Evolutionary conservation across 2,329 filamentous ascomycete species (phyloP), one percentile per base, ranked within the genome.

Genomic region (Pleoardoris graminearum): DNA sequence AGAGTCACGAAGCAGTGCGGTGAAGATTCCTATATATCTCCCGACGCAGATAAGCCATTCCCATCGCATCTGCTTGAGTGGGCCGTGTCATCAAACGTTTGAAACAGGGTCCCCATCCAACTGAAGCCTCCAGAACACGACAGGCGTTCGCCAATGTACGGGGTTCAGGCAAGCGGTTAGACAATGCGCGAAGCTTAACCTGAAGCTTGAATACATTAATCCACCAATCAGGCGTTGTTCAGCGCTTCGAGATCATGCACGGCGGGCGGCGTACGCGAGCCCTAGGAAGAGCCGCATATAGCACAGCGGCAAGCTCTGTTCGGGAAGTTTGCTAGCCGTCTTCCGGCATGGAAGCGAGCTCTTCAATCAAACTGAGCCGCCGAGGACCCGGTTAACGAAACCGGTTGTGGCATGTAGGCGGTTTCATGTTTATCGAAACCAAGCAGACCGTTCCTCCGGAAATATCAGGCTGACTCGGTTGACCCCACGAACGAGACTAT

Each of bases 51-150:
- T 43, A 59, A 49, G 50, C 51, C 23, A 48, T 59, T 53, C 51
- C 46, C 49, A 43, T 45, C 52, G 14, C 30, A 47, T n/a, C n/a
- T 22, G 30, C 37, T 37, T 14, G 36, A 36, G 66, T 70, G 67
- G 69, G 56, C 49, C 69, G 53, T 53, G 57, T 70, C 66, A 72
- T 72, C 62, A 69, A 70, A 71, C 60, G 62, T 65, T 61, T 62
- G 68, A 72, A 72, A 72, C 69, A 48, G 49, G 38, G 37, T 36
- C 42, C 37, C 42, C 55, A 56, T 49, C 42, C 55, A 56, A 48
- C 50, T 57, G 46, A 54, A 62, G 57, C 55, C 58, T 59, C 54
- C 63, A 55, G 36, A 54, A n/a, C 39, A 44, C 51, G 49, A 51
- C 35, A 52, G 42, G 46, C 51, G 43, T 52, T 49, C 50, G 45